Conservation (phyloP, 177 flowering plant genomes). For the Vitis hybrid region DNA sequence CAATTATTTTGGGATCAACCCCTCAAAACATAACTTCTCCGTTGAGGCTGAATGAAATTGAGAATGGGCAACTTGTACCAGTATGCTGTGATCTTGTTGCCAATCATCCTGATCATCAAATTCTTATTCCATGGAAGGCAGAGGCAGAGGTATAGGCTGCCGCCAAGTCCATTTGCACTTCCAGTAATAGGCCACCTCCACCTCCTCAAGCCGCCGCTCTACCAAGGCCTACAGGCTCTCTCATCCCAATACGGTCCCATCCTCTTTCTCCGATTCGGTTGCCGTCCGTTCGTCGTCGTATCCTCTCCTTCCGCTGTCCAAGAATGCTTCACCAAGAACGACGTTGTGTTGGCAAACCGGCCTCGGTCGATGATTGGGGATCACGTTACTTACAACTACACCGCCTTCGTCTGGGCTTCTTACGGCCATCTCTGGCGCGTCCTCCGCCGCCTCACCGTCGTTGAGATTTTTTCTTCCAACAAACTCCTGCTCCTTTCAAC, state of each 20-base stretch:
- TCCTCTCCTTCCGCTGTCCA: conserved; percentile 25
- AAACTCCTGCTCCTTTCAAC: conserved; percentile 10
- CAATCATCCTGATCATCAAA: conserved; percentile 5
- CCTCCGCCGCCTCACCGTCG: conserved; percentile 23
- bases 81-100: conserved; percentile 3
- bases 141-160: neutral
- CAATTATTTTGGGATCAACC: too few relatives aligned
- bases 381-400: conserved; percentile 16
- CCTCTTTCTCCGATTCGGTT: conserved; percentile 22
- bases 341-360: conserved; percentile 29
- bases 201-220: conserved; percentile 19
- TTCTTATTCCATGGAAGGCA: neutral
- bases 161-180: conserved; percentile 22
- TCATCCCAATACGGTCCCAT: conserved; percentile 16
- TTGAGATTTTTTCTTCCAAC: conserved; percentile 28
- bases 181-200: conserved; percentile 32
- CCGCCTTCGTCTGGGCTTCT: conserved; percentile 7
- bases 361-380: conserved; percentile 17
- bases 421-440: conserved; percentile 34
- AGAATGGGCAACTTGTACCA: neutral
- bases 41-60: too few relatives aligned
- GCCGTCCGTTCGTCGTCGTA: conserved; percentile 14
- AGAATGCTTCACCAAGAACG: conserved; percentile 33
- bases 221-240: conserved; percentile 17
- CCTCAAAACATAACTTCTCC: too few relatives aligned